Percentiles rank a stretch among this genome's conserved stretches.
These are phyloP conservation scores for Globisporangium uncinulatum DNA, from an alignment of 352 stramenopile species.

Conservation along the genomic window DNA sequence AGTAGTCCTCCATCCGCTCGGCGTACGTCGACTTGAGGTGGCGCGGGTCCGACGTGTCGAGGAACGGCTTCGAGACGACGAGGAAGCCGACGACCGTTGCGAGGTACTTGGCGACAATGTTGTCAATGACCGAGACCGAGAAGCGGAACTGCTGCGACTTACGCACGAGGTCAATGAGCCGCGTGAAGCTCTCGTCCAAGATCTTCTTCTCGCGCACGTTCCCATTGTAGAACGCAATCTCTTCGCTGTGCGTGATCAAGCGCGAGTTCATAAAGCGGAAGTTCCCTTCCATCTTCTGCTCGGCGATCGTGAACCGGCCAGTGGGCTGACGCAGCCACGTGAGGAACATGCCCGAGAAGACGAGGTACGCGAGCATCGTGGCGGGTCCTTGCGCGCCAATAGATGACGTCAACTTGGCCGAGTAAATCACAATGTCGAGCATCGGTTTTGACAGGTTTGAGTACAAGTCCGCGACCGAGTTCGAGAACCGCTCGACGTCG, in stretches of 20 bases:
- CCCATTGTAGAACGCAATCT: constrained; percentile 90
- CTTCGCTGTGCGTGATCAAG: constrained; percentile 85
- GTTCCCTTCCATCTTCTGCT: constrained; percentile 79
- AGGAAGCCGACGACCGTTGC: constrained; percentile 80
- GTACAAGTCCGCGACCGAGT: constrained; percentile 84
- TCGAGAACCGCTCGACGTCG: constrained; percentile 81
- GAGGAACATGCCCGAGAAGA: constrained; percentile 62
- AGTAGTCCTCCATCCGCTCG: constrained; percentile 83
- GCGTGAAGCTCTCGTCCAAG: constrained; percentile 61
- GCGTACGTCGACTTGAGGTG: constrained; percentile 60
- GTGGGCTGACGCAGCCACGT: constrained; percentile 69
- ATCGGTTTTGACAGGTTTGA: constrained; percentile 85
- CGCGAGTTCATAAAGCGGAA: constrained; percentile 88
- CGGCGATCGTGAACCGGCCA: constrained; percentile 72
- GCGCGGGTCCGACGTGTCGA: constrained; percentile 49
- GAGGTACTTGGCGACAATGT: constrained; percentile 85
- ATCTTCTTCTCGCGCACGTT: constrained; percentile 81
- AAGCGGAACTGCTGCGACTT: constrained; percentile 84
- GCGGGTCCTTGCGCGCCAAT: constrained; percentile 72
- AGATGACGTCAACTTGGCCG: constrained; percentile 49
- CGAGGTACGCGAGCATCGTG: constrained; percentile 66
- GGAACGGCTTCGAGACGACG: constrained; percentile 68
- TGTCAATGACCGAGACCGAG: constrained; percentile 77
- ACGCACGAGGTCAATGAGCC: constrained; percentile 58
- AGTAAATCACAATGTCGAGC: constrained; percentile 80